phyloP scores from a whole-genome alignment of 352 stramenopile species.

The Phytophthora sp. region DNA sequence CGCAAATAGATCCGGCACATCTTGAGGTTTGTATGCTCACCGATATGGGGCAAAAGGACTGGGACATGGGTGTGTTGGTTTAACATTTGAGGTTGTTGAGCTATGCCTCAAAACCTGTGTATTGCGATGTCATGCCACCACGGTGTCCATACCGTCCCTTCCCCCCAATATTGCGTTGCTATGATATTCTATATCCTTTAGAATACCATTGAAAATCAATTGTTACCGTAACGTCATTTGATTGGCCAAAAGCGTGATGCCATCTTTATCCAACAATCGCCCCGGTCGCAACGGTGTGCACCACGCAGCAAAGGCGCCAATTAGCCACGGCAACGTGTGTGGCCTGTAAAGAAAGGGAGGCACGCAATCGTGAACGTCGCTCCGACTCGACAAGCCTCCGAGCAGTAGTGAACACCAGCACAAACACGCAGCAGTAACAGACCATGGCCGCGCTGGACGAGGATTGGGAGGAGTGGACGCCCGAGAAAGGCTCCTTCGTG shows the following conservation, averaged over 20 bases:
- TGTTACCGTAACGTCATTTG: background rate
- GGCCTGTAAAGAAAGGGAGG: constrained; percentile 39
- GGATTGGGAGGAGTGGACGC: constrained; percentile 95
- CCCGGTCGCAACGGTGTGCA: constrained; percentile 20
- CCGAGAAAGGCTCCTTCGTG: constrained; percentile 93
- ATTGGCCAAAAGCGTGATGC: constrained; percentile 30
- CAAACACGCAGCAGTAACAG: constrained; percentile 1
- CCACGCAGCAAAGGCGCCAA: constrained; percentile 21
- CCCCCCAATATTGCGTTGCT: background rate
- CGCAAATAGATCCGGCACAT: background rate
- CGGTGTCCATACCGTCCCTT: background rate
- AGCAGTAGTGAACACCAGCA: background rate
- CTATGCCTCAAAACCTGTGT: constrained; percentile 1
- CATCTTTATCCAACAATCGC: constrained; percentile 26
- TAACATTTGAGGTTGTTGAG: constrained; percentile 23
- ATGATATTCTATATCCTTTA: background rate
- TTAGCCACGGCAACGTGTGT: constrained; percentile 14
- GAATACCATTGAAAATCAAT: background rate
- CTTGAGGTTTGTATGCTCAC: constrained; percentile 35
- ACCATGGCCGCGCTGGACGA: constrained; percentile 59
- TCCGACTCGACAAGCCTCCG: constrained; percentile 28
- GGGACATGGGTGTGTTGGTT: too few relatives aligned
- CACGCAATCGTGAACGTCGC: constrained; percentile 24
- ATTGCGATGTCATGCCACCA: constrained; percentile 17
- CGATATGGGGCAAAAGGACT: too few relatives aligned